Evolutionary conservation across 2,329 filamentous ascomycete genomes (phyloP), one percentile per base, ranked within the genome.

Genomic region (Sporothrix pallida): DNA sequence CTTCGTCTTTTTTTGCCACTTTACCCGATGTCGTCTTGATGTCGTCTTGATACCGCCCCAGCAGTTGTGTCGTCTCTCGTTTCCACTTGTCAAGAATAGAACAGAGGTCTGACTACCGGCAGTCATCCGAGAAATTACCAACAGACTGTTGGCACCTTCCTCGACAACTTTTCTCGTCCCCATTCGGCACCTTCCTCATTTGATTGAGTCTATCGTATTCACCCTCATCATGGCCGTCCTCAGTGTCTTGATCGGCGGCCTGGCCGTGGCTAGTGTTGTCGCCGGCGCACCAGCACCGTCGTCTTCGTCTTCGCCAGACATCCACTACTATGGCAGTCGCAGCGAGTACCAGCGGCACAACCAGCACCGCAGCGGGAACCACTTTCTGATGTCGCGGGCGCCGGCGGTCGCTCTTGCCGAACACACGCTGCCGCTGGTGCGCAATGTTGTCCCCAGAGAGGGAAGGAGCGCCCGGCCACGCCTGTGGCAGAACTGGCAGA

Each of bases 361-460:
- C 37, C 56, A 50, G 20, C 69, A 68, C n/a, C 42, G 72, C 42
- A 60, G 56, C 44, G 48, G 62, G 12, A 48, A 23, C 62, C 62
- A 48, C 12, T 15, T 46, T 5, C 2, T 67, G n/a, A 44, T 37
- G 63, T 44, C 71, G 10, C 70, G 74, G 2, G 72, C 74, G 4
- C 73, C 73, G 23, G 75, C 75, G 8, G 56, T 74, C 8, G 75
- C 74, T 2, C 65, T 73, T 17, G 56, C 65, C 37, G 17, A 72
- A 12, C 63, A 76, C 46, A 74, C 72, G 20, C 70, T 75, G 46
- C 62, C 56, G 7, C 74, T 76, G 17, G 67, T 63, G 23, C 67
- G 72, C 48, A 42, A 26, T 12, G 20, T 42, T 13, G 15, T 54
- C 46, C 13, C 44, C 12, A 9, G 60, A 68, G 20, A 69, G 54